These are phyloP conservation scores for Talaromyces sp. DNA, from an alignment of 2,329 filamentous ascomycete genomes.

Conservation along the genomic window DNA sequence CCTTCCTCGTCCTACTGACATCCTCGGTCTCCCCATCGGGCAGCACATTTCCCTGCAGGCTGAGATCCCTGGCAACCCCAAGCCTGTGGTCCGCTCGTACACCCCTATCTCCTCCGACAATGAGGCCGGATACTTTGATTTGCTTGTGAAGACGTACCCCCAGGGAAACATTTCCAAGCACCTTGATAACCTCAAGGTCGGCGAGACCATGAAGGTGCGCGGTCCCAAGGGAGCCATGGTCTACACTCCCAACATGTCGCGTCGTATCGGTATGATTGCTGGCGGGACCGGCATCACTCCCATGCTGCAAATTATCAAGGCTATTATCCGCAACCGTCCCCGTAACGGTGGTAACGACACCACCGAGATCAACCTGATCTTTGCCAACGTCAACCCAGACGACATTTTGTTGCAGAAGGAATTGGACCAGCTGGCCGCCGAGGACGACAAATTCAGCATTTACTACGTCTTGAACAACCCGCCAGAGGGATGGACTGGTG, in stretches of 20 bases:
- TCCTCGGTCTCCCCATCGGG: constrained; percentile 94
- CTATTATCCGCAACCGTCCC: constrained; percentile 73
- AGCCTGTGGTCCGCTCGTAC: constrained; percentile 87
- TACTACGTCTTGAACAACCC: constrained; percentile 98
- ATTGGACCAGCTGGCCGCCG: constrained; percentile 68
- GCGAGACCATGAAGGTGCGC: constrained; percentile 81
- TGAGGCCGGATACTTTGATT: constrained; percentile 86
- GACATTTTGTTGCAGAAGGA: constrained; percentile 94
- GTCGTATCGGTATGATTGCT: constrained; percentile 95
- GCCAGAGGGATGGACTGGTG: constrained; percentile 83
- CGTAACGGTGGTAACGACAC: constrained; percentile 64
- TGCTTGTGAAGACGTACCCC: constrained; percentile 96
- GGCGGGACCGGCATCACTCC: constrained; percentile 97
- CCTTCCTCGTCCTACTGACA: constrained; percentile 69
- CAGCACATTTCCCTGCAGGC: constrained; percentile 98
- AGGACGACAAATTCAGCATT: constrained; percentile 77
- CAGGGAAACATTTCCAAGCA: constrained; percentile 96
- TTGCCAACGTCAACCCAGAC: constrained; percentile 89
- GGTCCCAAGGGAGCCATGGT: constrained; percentile 98
- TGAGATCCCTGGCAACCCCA: constrained; percentile 66
- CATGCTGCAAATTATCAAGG: constrained; percentile 94
- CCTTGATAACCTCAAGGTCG: constrained; percentile 75
- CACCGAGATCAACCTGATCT: constrained; percentile 90
- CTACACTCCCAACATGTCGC: constrained; percentile 94
- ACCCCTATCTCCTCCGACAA: constrained; percentile 88